A percentile compares a stretch with the other conserved stretches of the same genome.
phyloP scores from a whole-genome alignment of 1,284 basidiomycete species.

The Sporisorium scitamineum region DNA sequence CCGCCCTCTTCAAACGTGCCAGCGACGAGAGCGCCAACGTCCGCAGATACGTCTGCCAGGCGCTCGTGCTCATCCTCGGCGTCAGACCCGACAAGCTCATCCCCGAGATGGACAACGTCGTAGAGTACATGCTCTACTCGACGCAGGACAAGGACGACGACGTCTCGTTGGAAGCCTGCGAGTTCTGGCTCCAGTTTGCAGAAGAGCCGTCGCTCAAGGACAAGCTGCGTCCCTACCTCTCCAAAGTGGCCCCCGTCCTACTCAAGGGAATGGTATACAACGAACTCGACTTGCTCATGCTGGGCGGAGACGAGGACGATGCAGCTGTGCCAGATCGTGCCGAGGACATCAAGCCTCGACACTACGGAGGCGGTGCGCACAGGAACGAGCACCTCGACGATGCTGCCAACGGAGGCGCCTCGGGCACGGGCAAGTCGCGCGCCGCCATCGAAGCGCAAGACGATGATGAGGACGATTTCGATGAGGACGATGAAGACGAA shows the following conservation, averaged over 20 bases:
- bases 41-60: constrained; percentile 94
- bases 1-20: constrained; percentile 91
- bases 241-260: constrained; percentile 89
- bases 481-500: constrained; percentile 88
- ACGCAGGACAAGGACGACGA: constrained; percentile 88
- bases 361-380: constrained; percentile 84
- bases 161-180: constrained; percentile 82
- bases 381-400: constrained; percentile 66
- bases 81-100: constrained; percentile 94
- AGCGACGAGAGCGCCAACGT: constrained; percentile 92
- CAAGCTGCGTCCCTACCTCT: constrained; percentile 85
- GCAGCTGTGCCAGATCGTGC: constrained; percentile 83
- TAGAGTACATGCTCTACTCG: constrained; percentile 98
- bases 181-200: constrained; percentile 99
- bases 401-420: constrained; percentile 62
- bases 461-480: constrained; percentile 80
- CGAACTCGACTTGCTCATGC: constrained; percentile 93
- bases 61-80: constrained; percentile 90
- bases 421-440: constrained; percentile 52
- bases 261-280: constrained; percentile 98
- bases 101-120: constrained; percentile 93
- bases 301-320: constrained; percentile 88
- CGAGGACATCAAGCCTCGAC: constrained; percentile 92
- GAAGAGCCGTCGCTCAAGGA: constrained; percentile 88
- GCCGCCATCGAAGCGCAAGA: constrained; percentile 72